Evolutionary conservation across 2,329 filamentous ascomycete species (phyloP).

Genomic region (Xylariaceae sp.): DNA sequence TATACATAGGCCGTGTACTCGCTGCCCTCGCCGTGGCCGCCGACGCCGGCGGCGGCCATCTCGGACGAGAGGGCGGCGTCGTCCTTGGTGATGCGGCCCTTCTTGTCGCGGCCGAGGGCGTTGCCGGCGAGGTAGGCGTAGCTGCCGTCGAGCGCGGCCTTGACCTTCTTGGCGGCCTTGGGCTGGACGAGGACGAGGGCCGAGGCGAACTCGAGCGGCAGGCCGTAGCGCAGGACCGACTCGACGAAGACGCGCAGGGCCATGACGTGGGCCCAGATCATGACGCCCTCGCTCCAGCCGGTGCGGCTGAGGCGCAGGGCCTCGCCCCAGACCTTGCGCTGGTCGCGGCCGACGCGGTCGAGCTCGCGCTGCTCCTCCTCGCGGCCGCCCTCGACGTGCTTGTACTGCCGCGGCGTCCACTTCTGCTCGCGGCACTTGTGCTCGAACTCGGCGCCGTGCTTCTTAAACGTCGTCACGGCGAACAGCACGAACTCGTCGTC

Average conservation of each 20-base stretch:
- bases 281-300: slow-evolving; percentile 93
- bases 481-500: slow-evolving; percentile 89
- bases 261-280: slow-evolving; percentile 92
- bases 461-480: slow-evolving; percentile 89
- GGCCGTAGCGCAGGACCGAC: slow-evolving; percentile 90
- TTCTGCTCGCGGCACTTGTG: slow-evolving; percentile 88
- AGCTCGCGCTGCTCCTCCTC: slow-evolving; percentile 87
- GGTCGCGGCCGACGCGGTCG: slow-evolving; percentile 72
- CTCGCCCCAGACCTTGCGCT: slow-evolving; percentile 89
- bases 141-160: slow-evolving; percentile 68
- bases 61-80: slow-evolving; percentile 73
- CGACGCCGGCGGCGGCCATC: slow-evolving; percentile 68
- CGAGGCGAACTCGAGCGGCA: slow-evolving; percentile 84
- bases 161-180: slow-evolving; percentile 76
- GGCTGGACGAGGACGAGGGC: slow-evolving; percentile 77
- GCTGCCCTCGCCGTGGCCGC: slow-evolving; percentile 51
- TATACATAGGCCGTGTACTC: slow-evolving; percentile 97
- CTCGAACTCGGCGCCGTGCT: slow-evolving; percentile 76
- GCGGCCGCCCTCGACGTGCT: slow-evolving; percentile 80
- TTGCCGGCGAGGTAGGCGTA: slow-evolving; percentile 94
- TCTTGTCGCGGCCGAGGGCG: slow-evolving; percentile 88
- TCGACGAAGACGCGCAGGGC: slow-evolving; percentile 92
- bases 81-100: slow-evolving; percentile 84
- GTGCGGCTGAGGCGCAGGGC: slow-evolving; percentile 78
- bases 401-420: slow-evolving; percentile 93